Base-by-base conservation (phyloP, 2,329 filamentous ascomycete species). In the Mollisiaceae sp. region DNA sequence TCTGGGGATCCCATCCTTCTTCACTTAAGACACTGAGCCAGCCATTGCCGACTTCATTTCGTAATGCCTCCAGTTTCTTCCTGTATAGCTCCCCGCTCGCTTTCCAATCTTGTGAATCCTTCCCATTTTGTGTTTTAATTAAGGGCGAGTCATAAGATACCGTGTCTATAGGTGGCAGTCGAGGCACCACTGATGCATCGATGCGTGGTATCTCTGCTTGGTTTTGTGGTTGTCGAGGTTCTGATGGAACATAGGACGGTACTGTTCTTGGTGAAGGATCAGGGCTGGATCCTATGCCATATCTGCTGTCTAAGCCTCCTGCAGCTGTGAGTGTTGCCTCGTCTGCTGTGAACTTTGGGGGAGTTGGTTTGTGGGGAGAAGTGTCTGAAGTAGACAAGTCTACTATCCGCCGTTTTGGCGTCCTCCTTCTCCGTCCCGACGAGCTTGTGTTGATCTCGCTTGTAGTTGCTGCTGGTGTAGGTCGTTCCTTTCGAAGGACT, bases 11-110 rank as follows among this genome's bases (percentile, higher is more conserved):
- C 86, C 87, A 89, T 50, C 80, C 83, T 76, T 95, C 91, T 73
- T 97, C 94, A 66, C 91, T 91, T 59, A 98, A 82, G 15, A 91
- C 92, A 68, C 89, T 94, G 45, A 99, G 85, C 85, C 97, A 99
- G 43, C 89, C 91, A 72, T 89, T 92, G 38, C 94, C 94, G 70
- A 97, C 89, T 74, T 94, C 92, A 74, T 90, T 90, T 67, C 93
- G 90, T 62, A 97, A 80, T 2, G 91, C 89, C 77, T 97, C 93
- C 62, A 98, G 90, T 78, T 95, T 95, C 76, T 91, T 91, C 64
- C 91, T 88, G 78, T 97, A 98, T 8, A 92, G 82, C 73, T 95
- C 92, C 62, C 91, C 90, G 65, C 87, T 86, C 52, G 86, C 80
- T 66, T 88, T 87, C 85, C 89, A 92, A 65, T 90, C 84, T 55